Conservation (phyloP, 345 rosid species). For the Eucalyptus fibrosa region DNA sequence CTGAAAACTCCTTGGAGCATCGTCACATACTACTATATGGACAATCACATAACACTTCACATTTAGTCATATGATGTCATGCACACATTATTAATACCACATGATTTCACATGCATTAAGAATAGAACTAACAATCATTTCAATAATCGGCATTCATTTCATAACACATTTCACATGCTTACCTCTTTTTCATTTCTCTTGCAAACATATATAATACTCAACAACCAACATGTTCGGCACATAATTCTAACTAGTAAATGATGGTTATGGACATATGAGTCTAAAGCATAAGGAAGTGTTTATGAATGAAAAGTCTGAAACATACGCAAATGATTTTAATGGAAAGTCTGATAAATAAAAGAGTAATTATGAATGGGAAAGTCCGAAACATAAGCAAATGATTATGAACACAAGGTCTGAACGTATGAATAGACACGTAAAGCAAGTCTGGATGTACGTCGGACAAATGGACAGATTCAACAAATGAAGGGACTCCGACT, state of each 20-base stretch:
- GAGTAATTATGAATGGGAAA: not conserved
- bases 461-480: no score
- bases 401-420: accelerated
- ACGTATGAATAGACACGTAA: not conserved
- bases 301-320: not conserved
- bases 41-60: not conserved
- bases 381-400: no score
- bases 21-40: no score
- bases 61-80: not conserved
- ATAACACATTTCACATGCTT: not conserved
- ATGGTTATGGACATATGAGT: no score
- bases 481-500: no score
- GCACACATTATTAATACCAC: not conserved
- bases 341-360: not conserved
- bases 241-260: no score
- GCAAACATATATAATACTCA: not conserved
- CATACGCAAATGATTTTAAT: not conserved
- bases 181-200: not conserved
- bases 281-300: not conserved
- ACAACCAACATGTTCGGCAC: not conserved
- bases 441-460: not conserved
- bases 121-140: no score
- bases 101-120: not conserved
- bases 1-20: no score
- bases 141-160: no score